phyloP scores from a whole-genome alignment of 2,329 filamentous ascomycete genomes.

The Phoma herbarum region DNA sequence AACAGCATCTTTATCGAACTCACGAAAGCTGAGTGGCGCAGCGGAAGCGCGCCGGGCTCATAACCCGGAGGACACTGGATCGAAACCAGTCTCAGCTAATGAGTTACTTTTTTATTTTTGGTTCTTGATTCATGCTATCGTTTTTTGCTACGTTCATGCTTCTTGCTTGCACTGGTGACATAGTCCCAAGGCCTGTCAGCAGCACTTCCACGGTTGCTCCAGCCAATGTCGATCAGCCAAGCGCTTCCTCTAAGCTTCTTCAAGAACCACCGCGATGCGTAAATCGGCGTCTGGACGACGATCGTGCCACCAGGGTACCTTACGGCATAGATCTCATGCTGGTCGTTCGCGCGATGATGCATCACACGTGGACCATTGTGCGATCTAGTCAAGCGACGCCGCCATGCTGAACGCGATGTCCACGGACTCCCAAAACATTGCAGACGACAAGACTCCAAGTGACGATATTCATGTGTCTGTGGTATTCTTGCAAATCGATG shows the following conservation, averaged over 20 bases:
- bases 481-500: too few relatives aligned
- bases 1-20: slow-evolving; percentile 1
- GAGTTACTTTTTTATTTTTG: slow-evolving; percentile 9
- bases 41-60: slow-evolving; percentile 47
- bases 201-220: not conserved
- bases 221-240: not conserved
- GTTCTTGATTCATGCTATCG: not conserved
- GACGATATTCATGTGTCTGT: too few relatives aligned
- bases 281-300: too few relatives aligned
- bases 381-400: not conserved
- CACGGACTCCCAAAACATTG: too few relatives aligned
- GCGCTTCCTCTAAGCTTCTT: not conserved
- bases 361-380: not conserved
- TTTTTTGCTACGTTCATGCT: not conserved
- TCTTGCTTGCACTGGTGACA: too few relatives aligned
- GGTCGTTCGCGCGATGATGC: too few relatives aligned
- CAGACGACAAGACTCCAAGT: too few relatives aligned
- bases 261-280: not conserved
- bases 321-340: too few relatives aligned
- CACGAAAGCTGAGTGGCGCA: slow-evolving; percentile 38
- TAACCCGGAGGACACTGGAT: slow-evolving; percentile 44
- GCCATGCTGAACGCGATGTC: too few relatives aligned
- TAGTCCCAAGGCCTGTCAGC: too few relatives aligned
- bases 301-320: too few relatives aligned
- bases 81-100: slow-evolving; percentile 34